Percentiles rank a stretch among this genome's conserved stretches.
These are phyloP conservation scores for Pseudozyma sp. DNA, from an alignment of 1,284 basidiomycete species.

Conservation along the genomic window DNA sequence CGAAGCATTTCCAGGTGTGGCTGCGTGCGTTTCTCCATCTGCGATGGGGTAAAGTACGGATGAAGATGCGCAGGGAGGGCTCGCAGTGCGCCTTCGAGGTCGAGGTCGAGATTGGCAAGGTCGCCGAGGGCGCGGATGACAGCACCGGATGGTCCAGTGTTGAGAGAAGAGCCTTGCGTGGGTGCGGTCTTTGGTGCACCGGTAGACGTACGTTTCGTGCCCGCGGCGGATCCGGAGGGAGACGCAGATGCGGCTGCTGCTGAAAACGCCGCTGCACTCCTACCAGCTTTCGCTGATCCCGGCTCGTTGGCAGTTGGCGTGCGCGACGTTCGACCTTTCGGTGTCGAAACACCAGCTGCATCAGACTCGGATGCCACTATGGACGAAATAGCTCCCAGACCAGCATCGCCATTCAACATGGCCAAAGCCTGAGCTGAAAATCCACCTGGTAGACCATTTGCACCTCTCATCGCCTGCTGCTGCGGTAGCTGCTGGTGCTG, in stretches of 20 bases:
- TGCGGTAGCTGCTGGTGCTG: conserved; percentile 12
- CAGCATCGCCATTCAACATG: conserved; percentile 40
- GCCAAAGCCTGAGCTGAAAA: conserved; percentile 37
- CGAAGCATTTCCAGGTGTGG: conserved; percentile 51
- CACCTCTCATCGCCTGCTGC: conserved; percentile 4
- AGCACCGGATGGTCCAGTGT: conserved; percentile 28
- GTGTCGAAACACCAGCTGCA: conserved; percentile 19
- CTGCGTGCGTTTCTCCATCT: conserved; percentile 49
- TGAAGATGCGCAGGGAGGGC: conserved; percentile 22
- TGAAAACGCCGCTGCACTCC: conserved; percentile 1
- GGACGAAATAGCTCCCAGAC: conserved; percentile 24
- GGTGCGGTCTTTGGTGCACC: conserved; percentile 33
- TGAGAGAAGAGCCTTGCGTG: conserved; percentile 15
- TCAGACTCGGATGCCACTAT: conserved; percentile 2
- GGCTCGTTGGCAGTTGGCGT: conserved; percentile 18
- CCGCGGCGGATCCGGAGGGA: conserved; percentile 6
- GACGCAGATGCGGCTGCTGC: conserved; percentile 10
- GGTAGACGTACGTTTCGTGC: conserved; percentile 27
- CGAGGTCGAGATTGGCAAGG: conserved; percentile 36
- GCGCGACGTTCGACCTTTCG: conserved; percentile 16
- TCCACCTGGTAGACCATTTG: conserved; percentile 3
- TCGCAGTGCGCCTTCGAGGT: conserved; percentile 22
- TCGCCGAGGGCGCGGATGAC: conserved; percentile 33
- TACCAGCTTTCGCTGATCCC: neutral
- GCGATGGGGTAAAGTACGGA: conserved; percentile 20